Evolutionary conservation across 2,329 filamentous ascomycete species (phyloP).

Genomic region (Diaporthe humulicola): DNA sequence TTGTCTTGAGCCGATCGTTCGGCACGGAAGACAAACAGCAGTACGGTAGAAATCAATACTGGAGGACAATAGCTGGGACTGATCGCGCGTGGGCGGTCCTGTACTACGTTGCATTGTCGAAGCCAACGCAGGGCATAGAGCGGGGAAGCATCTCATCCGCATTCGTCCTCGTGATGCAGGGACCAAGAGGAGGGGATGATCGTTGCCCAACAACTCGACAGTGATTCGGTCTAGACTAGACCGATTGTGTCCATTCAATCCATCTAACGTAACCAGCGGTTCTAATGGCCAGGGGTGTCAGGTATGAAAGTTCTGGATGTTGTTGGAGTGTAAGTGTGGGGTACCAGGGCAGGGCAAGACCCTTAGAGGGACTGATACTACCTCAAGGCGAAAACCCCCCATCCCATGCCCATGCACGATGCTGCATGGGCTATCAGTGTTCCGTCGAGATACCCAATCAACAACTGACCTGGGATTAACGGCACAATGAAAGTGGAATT

Average conservation of each 20-base stretch:
- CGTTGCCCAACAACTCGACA: neutral
- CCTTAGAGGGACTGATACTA: neutral
- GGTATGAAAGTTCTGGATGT: neutral
- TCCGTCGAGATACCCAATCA: constrained; percentile 21
- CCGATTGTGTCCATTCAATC: neutral
- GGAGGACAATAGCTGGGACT: neutral
- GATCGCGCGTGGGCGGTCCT: neutral
- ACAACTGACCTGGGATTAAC: neutral
- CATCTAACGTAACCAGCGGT: neutral
- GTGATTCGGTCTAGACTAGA: neutral
- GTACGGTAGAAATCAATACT: neutral
- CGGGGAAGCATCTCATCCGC: constrained; percentile 15
- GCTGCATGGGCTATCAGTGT: constrained; percentile 30
- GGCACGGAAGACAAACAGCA: neutral
- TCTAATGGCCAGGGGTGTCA: neutral
- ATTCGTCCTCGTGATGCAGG: constrained; percentile 12
- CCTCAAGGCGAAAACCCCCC: neutral
- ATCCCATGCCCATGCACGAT: constrained; percentile 14
- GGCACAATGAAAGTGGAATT: constrained; percentile 10
- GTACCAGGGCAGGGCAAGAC: neutral
- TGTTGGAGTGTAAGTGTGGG: constrained; percentile 22
- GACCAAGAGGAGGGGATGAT: constrained; percentile 26
- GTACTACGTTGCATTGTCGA: constrained; percentile 31
- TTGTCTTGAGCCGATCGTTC: neutral
- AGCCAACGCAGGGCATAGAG: neutral